phyloP scores from a whole-genome alignment of 2,329 filamentous ascomycete genomes.

The Colletotrichum magnum region DNA sequence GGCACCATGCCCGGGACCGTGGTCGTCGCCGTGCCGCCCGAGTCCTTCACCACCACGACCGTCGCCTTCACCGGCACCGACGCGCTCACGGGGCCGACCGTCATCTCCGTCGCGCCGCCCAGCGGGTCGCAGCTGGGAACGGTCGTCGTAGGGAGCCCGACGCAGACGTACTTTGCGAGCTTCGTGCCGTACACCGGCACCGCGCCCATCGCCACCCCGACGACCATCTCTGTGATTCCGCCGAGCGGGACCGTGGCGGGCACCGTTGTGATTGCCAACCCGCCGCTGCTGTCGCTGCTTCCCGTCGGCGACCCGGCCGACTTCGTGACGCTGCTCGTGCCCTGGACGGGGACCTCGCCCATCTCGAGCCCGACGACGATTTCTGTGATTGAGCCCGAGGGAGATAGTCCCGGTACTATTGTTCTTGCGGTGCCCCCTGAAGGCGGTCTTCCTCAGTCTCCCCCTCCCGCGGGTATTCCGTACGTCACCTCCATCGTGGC shows the following conservation, averaged over 20 bases:
- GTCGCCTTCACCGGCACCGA: conserved; percentile 1
- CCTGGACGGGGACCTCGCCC: not conserved
- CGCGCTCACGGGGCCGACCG: not conserved
- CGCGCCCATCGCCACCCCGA: not conserved
- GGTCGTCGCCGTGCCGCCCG: conserved; percentile 14
- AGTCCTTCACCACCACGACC: conserved; percentile 15
- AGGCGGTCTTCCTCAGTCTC: not conserved
- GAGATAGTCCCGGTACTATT: conserved; percentile 11
- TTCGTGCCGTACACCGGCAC: conserved; percentile 8
- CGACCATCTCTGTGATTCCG: conserved; percentile 24
- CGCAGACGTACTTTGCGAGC: conserved; percentile 3
- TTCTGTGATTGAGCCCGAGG: conserved; percentile 9
- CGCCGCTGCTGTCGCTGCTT: not conserved
- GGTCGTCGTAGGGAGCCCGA: conserved; percentile 31
- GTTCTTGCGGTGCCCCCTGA: conserved; percentile 19
- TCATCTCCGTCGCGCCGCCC: conserved; percentile 16
- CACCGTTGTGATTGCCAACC: conserved; percentile 26
- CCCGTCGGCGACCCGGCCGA: not conserved
- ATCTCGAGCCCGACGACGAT: conserved; percentile 10
- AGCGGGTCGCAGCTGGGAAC: conserved; percentile 33
- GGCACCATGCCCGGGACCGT: conserved; percentile 1
- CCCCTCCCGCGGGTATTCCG: not conserved
- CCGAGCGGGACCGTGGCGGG: conserved; percentile 17
- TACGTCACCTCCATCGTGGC: conserved; percentile 25
- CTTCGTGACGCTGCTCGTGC: not conserved